A percentile compares a stretch with the other conserved stretches of the same genome.
phyloP scores from a whole-genome alignment of 208 protist species.

The Leishmania tarentolae region DNA sequence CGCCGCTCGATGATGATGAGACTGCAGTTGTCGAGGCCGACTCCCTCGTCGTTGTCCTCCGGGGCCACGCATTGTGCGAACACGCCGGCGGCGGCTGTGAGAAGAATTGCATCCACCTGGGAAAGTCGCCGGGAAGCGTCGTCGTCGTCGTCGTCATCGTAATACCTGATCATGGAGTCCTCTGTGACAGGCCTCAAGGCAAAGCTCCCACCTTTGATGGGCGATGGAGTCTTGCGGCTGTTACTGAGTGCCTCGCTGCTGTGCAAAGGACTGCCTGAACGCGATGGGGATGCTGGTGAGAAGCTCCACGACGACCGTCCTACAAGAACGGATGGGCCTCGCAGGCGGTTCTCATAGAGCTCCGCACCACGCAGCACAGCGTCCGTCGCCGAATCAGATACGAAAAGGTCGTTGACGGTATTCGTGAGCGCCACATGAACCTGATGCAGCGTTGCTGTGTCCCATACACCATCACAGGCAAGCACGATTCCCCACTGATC shows the following conservation, averaged over 20 bases:
- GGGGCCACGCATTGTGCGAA: conserved; percentile 80
- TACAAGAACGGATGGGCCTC: conserved; percentile 9
- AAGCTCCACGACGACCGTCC: not conserved
- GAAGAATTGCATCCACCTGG: conserved; percentile 51
- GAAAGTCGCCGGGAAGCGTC: not conserved
- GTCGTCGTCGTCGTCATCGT: conserved; percentile 19
- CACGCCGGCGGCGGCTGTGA: conserved; percentile 65
- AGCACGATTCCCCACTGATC: conserved; percentile 70
- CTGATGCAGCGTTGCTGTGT: conserved; percentile 75
- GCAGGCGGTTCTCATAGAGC: conserved; percentile 34
- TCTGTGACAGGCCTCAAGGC: not conserved
- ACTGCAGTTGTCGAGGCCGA: conserved; percentile 81
- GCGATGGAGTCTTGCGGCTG: conserved; percentile 2
- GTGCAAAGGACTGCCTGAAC: not conserved
- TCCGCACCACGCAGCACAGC: conserved; percentile 53
- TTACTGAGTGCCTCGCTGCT: not conserved
- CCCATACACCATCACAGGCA: conserved; percentile 89
- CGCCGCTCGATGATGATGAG: conserved; percentile 72
- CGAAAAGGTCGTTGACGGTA: conserved; percentile 66
- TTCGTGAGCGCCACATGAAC: conserved; percentile 75
- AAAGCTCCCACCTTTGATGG: not conserved
- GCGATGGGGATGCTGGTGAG: not conserved
- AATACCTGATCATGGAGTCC: conserved; percentile 15
- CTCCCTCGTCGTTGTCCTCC: conserved; percentile 71
- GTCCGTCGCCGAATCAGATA: conserved; percentile 52